These are phyloP conservation scores for Anthracocystis walkeri DNA, from an alignment of 1,284 basidiomycete genomes.

Conservation along the genomic window DNA sequence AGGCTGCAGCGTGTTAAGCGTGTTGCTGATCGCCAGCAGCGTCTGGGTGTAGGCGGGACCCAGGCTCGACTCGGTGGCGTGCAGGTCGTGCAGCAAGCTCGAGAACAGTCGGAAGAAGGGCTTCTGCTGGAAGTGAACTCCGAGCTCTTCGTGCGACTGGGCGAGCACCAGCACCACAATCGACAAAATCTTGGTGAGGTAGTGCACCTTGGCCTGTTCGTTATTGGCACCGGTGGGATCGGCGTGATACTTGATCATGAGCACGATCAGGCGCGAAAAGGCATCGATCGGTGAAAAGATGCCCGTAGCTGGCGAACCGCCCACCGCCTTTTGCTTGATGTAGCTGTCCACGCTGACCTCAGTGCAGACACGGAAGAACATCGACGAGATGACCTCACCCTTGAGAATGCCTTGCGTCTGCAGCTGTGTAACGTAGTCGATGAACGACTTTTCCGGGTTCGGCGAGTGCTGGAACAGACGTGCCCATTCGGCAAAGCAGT, in stretches of 20 bases:
- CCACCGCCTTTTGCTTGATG: constrained; percentile 83
- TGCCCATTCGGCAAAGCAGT: constrained; percentile 85
- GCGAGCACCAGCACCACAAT: constrained; percentile 96
- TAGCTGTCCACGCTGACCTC: constrained; percentile 94
- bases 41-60: constrained; percentile 87
- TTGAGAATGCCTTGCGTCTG: constrained; percentile 96
- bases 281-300: constrained; percentile 92
- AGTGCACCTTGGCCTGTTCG: constrained; percentile 93
- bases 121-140: constrained; percentile 91
- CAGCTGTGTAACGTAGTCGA: constrained; percentile 95
- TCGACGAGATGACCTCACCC: constrained; percentile 93
- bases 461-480: constrained; percentile 90
- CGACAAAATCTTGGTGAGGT: constrained; percentile 95
- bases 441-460: constrained; percentile 91
- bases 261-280: constrained; percentile 91
- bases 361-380: constrained; percentile 98
- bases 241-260: constrained; percentile 99
- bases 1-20: constrained; percentile 94
- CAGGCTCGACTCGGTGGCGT: constrained; percentile 83
- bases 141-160: constrained; percentile 93
- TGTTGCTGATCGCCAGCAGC: constrained; percentile 88
- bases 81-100: constrained; percentile 90
- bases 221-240: constrained; percentile 87
- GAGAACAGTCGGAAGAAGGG: constrained; percentile 99
- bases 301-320: constrained; percentile 79